Evolutionary conservation across 495 filamentous ascomycete genomes (phyloP), one percentile per base, ranked within the genome.

Genomic region (Trichodelitschia bisporula): DNA sequence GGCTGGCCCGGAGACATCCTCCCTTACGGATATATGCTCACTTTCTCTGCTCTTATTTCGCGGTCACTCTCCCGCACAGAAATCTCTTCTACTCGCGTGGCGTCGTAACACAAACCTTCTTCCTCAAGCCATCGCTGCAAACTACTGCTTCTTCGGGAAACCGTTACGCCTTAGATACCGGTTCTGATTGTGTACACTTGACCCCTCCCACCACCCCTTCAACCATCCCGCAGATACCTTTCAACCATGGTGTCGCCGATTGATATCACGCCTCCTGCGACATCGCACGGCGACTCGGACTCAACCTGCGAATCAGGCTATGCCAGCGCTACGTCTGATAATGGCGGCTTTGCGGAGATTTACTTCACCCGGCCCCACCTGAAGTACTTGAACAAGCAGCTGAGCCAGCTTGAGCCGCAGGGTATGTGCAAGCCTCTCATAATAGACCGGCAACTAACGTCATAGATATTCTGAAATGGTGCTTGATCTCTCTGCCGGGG

Each of bases 301-400:
- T n/a, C n/a, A n/a, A n/a, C n/a, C n/a, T n/a, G n/a, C n/a, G 86
- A 95, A 51, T 95, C 86, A 26, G 86, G 89, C 32, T 95, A 93
- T 57, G 77, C 66, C 31, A 83, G 76, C 40, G 74, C 62, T 30
- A 55, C 58, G 31, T 71, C 70, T 2, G 78, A 67, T 42, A 58
- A 66, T 11, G 61, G 46, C 11, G 68, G 64, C 31, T 50, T 74
- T 1, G 70, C 78, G 3, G 70, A 74, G 36, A 63, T 95, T 39
- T 69, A 71, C 45, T 84, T 97, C 62, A 82, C 80, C 28, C 72
- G 71, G 52, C 65, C 72, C 24, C 89, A 97, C 54, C 60, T 95
- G 30, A 72, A 73, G 42, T 79, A 82, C 51, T 56, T 97, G 39
- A 97, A 97, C 60, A 57, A 64, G 39, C 78, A 89, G 45, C 55